Percentiles rank a stretch among this genome's conserved stretches.
These are phyloP conservation scores for Alternaria brassicicola DNA, from an alignment of 2,329 filamentous ascomycete genomes.

Conservation along the genomic window DNA sequence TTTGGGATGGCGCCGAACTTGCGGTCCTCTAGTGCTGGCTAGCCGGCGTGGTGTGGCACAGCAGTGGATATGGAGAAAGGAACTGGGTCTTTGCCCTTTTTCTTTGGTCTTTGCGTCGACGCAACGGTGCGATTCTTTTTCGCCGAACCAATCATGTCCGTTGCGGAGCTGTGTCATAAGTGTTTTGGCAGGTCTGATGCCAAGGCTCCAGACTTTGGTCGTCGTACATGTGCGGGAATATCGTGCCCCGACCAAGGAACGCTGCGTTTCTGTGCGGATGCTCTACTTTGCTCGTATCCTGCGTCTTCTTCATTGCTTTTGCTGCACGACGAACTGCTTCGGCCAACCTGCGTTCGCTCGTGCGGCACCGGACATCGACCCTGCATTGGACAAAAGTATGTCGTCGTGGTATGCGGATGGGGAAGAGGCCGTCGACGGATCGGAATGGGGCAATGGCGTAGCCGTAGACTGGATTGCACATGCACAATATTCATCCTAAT, in stretches of 20 bases:
- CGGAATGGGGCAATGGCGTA: neutral
- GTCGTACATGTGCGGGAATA: neutral
- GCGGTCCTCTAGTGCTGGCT: neutral
- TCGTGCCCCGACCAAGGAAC: neutral
- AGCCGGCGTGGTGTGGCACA: neutral
- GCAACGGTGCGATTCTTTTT: neutral
- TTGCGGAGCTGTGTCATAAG: neutral
- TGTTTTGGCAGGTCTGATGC: neutral
- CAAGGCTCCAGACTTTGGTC: neutral
- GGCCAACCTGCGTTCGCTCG: neutral
- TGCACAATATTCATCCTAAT: neutral
- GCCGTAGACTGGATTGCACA: neutral
- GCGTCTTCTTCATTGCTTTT: neutral
- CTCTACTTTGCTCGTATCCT: neutral
- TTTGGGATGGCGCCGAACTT: constrained; percentile 1
- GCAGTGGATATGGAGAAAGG: neutral
- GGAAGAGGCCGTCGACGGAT: neutral
- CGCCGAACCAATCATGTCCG: neutral
- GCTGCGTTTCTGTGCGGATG: neutral
- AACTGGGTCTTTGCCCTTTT: neutral
- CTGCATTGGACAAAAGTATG: neutral
- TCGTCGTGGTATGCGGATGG: neutral
- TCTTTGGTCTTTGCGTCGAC: neutral
- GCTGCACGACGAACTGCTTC: neutral
- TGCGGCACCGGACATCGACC: neutral